A percentile compares a stretch with the other conserved stretches of the same genome.
These are phyloP conservation scores for Xylaria bambusicola DNA, from an alignment of 495 filamentous ascomycete species.

Conservation along the genomic window DNA sequence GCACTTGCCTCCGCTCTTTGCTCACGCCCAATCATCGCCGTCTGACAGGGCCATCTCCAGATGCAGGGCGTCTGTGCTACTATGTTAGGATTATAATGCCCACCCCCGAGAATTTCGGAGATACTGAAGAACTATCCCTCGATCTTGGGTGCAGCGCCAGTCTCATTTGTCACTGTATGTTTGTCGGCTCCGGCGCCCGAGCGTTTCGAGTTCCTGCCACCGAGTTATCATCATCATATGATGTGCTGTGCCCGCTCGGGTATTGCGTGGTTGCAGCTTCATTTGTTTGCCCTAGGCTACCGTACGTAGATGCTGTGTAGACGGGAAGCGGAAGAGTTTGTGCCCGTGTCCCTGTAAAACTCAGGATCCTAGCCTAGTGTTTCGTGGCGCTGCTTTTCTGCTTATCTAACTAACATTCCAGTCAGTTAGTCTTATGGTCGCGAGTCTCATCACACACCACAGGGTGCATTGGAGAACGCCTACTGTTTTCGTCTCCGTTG, in stretches of 20 bases:
- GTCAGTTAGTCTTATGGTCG: background rate
- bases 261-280: background rate
- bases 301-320: background rate
- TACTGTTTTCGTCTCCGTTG: background rate
- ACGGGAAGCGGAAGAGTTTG: background rate
- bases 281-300: background rate
- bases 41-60: background rate
- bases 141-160: background rate
- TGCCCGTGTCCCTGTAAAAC: background rate
- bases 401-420: background rate
- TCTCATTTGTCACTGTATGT: background rate
- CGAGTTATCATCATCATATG: background rate
- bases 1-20: background rate
- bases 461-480: background rate
- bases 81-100: background rate
- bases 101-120: background rate
- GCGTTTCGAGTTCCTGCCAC: background rate
- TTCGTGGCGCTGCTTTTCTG: background rate
- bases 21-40: background rate
- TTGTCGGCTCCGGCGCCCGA: background rate
- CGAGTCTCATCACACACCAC: background rate
- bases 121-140: background rate
- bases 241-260: background rate
- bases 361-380: background rate
- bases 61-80: conserved; percentile 12